A percentile compares a stretch with the other conserved stretches of the same genome.
phyloP scores from a whole-genome alignment of 768 basidiomycete genomes.

The Amanita rubescens region DNA sequence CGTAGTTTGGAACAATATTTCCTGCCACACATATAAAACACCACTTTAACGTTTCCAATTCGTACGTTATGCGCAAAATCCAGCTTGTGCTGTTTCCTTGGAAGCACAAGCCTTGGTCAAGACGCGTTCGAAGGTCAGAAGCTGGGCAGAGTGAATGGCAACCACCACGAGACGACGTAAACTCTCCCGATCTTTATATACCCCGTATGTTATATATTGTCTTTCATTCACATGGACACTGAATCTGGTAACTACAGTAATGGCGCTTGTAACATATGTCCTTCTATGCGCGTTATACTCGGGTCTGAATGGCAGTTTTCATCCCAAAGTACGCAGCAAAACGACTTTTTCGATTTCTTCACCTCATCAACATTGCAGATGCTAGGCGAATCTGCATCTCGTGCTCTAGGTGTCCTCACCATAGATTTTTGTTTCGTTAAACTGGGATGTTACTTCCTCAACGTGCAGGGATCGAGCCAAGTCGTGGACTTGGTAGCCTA shows the following conservation, averaged over 20 bases:
- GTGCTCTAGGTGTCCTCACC: slow-evolving; percentile 76
- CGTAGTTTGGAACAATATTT: slow-evolving; percentile 72
- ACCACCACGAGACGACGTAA: slow-evolving; percentile 89
- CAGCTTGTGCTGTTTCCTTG: slow-evolving; percentile 90
- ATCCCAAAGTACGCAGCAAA: slow-evolving; percentile 49
- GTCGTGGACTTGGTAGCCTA: slow-evolving; percentile 85
- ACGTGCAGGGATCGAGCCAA: slow-evolving; percentile 65
- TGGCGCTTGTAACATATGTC: slow-evolving; percentile 95
- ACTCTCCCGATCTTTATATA: slow-evolving; percentile 95
- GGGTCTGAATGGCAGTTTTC: slow-evolving; percentile 76
- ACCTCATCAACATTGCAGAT: slow-evolving; percentile 30
- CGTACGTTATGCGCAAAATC: slow-evolving; percentile 88
- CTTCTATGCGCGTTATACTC: slow-evolving; percentile 81
- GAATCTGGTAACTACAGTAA: slow-evolving; percentile 42
- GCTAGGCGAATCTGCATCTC: slow-evolving; percentile 79
- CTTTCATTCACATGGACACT: neutral
- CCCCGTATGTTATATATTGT: slow-evolving; percentile 47
- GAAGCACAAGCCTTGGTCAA: slow-evolving; percentile 83
- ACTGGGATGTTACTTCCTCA: slow-evolving; percentile 88
- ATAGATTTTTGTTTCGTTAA: slow-evolving; percentile 88
- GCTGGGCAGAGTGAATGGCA: slow-evolving; percentile 71
- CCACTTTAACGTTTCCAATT: slow-evolving; percentile 94
- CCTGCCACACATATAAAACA: slow-evolving; percentile 76
- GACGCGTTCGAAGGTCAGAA: slow-evolving; percentile 60
- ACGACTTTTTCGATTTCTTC: neutral